These are phyloP conservation scores for Clavispora vitiphila DNA, from an alignment of 805 yeast genomes.

Conservation along the genomic window DNA sequence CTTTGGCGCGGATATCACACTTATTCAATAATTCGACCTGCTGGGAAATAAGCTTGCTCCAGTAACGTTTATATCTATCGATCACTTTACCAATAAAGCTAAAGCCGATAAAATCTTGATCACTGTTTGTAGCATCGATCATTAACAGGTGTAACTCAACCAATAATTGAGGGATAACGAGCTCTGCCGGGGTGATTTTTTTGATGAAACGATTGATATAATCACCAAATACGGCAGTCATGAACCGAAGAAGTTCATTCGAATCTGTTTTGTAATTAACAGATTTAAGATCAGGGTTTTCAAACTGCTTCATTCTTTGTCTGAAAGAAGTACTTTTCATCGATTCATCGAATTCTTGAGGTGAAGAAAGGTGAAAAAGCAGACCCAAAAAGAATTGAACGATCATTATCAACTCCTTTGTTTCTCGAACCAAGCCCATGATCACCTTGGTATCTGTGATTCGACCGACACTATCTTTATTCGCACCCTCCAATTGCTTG, in stretches of 20 bases:
- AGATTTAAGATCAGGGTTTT: constrained; percentile 22
- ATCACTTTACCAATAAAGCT: constrained; percentile 45
- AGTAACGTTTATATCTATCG: constrained; percentile 47
- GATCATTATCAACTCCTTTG: constrained; percentile 30
- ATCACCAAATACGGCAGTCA: constrained; percentile 44
- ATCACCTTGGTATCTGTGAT: constrained; percentile 31
- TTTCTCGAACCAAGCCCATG: constrained; percentile 31
- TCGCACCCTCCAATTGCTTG: not conserved
- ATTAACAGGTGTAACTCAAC: constrained; percentile 23
- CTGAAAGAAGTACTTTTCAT: constrained; percentile 23
- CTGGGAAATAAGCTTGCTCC: constrained; percentile 56
- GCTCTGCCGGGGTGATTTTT: constrained; percentile 32
- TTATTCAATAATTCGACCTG: constrained; percentile 42
- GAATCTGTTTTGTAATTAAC: constrained; percentile 43
- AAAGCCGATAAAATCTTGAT: constrained; percentile 60
- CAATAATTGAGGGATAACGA: constrained; percentile 30
- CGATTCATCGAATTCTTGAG: constrained; percentile 26
- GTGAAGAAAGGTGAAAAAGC: constrained; percentile 36
- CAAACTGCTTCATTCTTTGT: constrained; percentile 26
- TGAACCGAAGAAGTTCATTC: constrained; percentile 39
- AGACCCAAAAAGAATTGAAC: constrained; percentile 37
- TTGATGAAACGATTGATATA: constrained; percentile 32
- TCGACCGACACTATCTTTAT: constrained; percentile 10
- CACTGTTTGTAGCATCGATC: constrained; percentile 32
- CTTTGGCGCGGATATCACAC: constrained; percentile 31